These are phyloP conservation scores for Nemania sp. DNA, from an alignment of 2,329 filamentous ascomycete species.

Conservation along the genomic window DNA sequence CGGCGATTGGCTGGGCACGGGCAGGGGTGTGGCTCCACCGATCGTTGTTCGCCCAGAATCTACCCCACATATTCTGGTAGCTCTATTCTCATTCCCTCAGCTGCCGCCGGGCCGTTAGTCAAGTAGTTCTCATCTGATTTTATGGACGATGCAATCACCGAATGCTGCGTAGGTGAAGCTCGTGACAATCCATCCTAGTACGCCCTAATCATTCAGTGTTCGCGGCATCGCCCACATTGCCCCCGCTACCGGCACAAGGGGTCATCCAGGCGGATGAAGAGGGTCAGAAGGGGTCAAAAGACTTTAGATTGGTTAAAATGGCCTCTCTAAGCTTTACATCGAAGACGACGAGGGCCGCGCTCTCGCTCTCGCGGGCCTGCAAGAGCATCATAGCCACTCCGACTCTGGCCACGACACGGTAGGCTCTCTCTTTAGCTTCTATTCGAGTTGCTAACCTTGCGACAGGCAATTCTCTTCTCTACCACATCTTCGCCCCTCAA, in stretches of 20 bases:
- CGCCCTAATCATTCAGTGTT: not conserved
- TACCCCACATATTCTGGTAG: no score
- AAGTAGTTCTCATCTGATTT: not conserved
- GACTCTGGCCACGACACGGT: slow-evolving; percentile 19
- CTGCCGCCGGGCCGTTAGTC: not conserved
- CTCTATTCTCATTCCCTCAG: no score
- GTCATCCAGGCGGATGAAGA: no score
- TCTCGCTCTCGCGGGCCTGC: slow-evolving; percentile 18
- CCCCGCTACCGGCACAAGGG: no score
- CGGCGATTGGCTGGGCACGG: no score
- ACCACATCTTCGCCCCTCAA: slow-evolving; percentile 53
- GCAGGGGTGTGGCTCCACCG: no score
- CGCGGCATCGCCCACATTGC: no score
- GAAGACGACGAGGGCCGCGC: slow-evolving; percentile 17
- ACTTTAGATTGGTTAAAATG: slow-evolving; percentile 12
- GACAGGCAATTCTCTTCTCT: slow-evolving; percentile 53
- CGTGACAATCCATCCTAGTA: not conserved
- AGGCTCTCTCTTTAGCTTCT: not conserved
- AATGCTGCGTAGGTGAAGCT: no score
- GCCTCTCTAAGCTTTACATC: slow-evolving; percentile 14
- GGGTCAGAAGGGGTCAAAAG: no score
- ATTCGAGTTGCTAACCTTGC: not conserved
- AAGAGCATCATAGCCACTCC: slow-evolving; percentile 14
- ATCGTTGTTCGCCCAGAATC: no score
- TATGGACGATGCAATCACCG: not conserved